Conservation (phyloP, 169 alveolate genomes). For the Cryptosporidium meleagridis region DNA sequence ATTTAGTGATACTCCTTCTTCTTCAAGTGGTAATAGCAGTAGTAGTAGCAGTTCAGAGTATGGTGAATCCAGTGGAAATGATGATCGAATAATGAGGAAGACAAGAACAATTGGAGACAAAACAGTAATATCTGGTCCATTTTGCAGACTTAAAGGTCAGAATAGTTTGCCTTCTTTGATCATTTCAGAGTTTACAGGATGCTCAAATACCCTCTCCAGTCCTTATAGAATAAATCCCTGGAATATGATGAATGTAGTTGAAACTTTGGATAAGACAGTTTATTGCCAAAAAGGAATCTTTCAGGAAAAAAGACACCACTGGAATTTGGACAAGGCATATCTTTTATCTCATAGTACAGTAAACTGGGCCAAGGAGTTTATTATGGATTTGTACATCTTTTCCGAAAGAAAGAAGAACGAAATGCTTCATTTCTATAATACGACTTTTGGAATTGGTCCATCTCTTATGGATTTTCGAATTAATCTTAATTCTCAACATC, state of each 20-base stretch:
- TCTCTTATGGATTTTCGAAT: constrained; percentile 34
- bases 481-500: constrained; percentile 21
- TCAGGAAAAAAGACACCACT: constrained; percentile 24
- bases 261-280: constrained; percentile 81
- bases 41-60: constrained; percentile 5
- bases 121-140: constrained; percentile 5
- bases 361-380: constrained; percentile 60
- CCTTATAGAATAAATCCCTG: constrained; percentile 85
- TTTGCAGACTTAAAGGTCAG: neutral
- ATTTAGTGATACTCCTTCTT: neutral
- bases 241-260: constrained; percentile 82
- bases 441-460: constrained; percentile 59
- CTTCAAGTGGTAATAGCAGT: no score
- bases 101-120: neutral
- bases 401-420: constrained; percentile 45
- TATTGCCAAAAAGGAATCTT: constrained; percentile 23
- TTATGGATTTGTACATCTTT: constrained; percentile 34
- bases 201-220: constrained; percentile 81
- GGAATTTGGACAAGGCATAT: constrained; percentile 58
- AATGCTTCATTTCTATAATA: constrained; percentile 34
- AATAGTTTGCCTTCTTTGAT: constrained; percentile 75
- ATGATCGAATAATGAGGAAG: neutral
- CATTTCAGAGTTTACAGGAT: constrained; percentile 85
- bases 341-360: constrained; percentile 60
- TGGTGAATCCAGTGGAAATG: constrained; percentile 61